Evolutionary conservation across 257 asterid genomes (phyloP), one percentile per base, ranked within the genome.

Genomic region (Lycium barbarum): DNA sequence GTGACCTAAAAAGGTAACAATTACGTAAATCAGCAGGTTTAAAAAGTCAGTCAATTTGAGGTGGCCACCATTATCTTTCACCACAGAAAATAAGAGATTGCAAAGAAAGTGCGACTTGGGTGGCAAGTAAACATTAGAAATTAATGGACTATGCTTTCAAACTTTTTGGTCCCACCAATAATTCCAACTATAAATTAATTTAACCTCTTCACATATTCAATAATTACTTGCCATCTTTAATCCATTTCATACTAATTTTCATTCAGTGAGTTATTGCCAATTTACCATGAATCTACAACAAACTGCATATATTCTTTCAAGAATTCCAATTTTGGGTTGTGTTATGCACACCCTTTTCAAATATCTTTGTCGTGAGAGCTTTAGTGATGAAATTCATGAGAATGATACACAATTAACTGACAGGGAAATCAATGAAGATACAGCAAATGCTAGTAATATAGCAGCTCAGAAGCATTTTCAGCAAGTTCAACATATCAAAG

Each of bases 401-500:
- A 53, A 33, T 78, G 65, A 51, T 5, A 76, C 65, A 51, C 65
- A 26, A 78, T 53, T 1, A 53, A 53, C 36, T 7, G 33, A 78
- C 4, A 49, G 62, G 12, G 81, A 74, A 49, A 74, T 49, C 81
- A 49, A 12, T 53, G 57, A 84, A 2, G 85, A 87, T 18, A 36
- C 2, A 3, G 86, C 63, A 51, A 67, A 17, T 63, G 58, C 61
- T 33, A 3, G 38, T 7, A 85, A 82, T 66, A 15, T 68, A 67
- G 90, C 86, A 5, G 90, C 91, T 38, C 91, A 88, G 54, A 88
- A 87, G 73, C 93, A 90, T 84, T 90, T 90, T 65, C 88, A 80
- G 40, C 88, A 82, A 55, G 40, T 72, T 79, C 88, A 85, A 26
- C 93, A 71, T 51, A 62, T 86, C 74, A 80, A 82, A 57, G 85